Evolutionary conservation across 1,139 yeast genomes (phyloP).

Genomic region (Suhomyces anneliseae): DNA sequence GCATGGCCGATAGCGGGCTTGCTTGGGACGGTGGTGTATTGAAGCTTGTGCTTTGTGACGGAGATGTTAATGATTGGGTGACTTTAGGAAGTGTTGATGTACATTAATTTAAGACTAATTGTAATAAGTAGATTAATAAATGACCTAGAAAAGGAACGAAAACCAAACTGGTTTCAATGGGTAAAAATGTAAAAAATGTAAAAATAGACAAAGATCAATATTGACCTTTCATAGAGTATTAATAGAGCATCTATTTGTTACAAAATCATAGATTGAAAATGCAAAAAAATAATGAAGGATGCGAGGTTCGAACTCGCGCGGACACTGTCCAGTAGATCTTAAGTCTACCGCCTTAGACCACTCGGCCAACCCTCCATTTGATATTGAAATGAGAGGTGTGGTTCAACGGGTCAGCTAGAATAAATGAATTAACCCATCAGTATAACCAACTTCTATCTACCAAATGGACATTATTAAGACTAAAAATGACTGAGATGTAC

Average conservation of each 20-base stretch:
- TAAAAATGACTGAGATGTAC: no score
- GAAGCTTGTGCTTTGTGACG: conserved; percentile 71
- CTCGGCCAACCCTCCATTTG: conserved; percentile 55
- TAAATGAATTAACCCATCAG: no score
- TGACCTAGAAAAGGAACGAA: background rate
- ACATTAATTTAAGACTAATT: conserved; percentile 18
- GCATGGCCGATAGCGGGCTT: conserved; percentile 35
- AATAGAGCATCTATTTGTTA: no score
- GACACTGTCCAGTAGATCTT: conserved; percentile 58
- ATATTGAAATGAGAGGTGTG: background rate
- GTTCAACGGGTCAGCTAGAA: no score
- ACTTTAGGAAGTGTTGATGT: conserved; percentile 60
- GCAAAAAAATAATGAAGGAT: conserved; percentile 60
- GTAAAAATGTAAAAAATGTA: no score
- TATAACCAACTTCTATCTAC: no score
- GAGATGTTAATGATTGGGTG: conserved; percentile 72
- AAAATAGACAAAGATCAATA: no score
- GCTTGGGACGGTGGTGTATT: conserved; percentile 71
- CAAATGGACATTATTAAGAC: no score
- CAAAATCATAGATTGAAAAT: no score
- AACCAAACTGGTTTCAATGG: no score
- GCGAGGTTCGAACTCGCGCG: conserved; percentile 91
- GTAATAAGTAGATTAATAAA: background rate
- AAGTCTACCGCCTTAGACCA: conserved; percentile 59
- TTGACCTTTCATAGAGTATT: no score